Evolutionary conservation across 768 basidiomycete genomes (phyloP), one percentile per base, ranked within the genome.

Genomic region (Mycena galopus): DNA sequence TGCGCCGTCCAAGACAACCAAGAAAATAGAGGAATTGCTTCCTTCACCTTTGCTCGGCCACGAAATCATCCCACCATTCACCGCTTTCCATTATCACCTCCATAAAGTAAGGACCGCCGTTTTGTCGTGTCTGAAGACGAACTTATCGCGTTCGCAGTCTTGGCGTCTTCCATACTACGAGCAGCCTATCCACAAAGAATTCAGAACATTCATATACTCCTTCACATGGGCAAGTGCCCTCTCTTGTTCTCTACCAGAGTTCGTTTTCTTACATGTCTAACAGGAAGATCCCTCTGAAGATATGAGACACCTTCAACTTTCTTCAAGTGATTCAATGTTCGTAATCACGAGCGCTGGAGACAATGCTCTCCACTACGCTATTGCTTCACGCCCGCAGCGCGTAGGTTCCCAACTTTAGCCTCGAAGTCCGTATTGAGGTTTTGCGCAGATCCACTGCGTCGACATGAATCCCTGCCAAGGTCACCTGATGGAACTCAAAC

Each of bases 261-360:
- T 8, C 21, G 12, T 33, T 9, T 44, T 23, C 35, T 53, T 3
- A 62, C 25, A n/a, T n/a, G n/a, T 55, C n/a, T 65, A 17, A 42
- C 53, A 88, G 89, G 94, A 95, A 79, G 94, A 94, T 77, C 94
- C 94, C 0, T 86, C 87, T 8, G 92, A 89, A 73, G 94, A 95
- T 78, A 89, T 94, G 86, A 85, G 86, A 72, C 85, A 89, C 75
- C 82, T 95, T 7, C 77, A 89, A 21, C 79, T 94, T 67, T 86
- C 87, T 23, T 79, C 81, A 37, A 85, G 91, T 14, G 93, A 95
- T 81, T 86, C 89, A 1, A 86, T 94, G 78, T 85, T 94, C 16
- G 89, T 91, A 21, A 94, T 95, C 76, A 94, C 93, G 1, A 91
- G 89, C 61, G 94, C 92, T 3, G 93, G 93, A 0, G 93, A 94